Conservation (phyloP, 1,284 basidiomycete species). For the Tranzscheliella williamsii region DNA sequence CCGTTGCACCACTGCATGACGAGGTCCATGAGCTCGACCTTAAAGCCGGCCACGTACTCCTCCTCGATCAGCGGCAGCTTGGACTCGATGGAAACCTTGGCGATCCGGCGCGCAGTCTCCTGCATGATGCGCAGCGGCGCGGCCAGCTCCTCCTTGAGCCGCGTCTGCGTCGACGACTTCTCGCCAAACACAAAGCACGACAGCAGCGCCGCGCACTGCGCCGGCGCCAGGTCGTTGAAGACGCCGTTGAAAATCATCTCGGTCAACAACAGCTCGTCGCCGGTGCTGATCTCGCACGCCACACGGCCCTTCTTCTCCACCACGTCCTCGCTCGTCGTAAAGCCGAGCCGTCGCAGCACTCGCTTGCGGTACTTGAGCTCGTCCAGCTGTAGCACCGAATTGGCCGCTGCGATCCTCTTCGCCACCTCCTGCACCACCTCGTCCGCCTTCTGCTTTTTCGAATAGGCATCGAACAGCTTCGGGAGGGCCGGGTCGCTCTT, state of each 20-base stretch:
- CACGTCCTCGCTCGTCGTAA: slow-evolving; percentile 85
- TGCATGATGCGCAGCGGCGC: slow-evolving; percentile 91
- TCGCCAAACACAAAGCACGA: slow-evolving; percentile 97
- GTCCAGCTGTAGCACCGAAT: slow-evolving; percentile 92
- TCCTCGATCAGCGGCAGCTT: slow-evolving; percentile 87
- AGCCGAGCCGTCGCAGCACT: slow-evolving; percentile 85
- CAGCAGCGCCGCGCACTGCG: slow-evolving; percentile 87
- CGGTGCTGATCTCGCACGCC: slow-evolving; percentile 96
- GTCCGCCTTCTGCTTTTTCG: slow-evolving; percentile 74
- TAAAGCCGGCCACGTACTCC: slow-evolving; percentile 93
- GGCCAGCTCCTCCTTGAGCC: slow-evolving; percentile 88
- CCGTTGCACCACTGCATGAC: slow-evolving; percentile 97
- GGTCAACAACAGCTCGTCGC: slow-evolving; percentile 92
- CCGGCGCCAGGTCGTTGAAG: slow-evolving; percentile 86
- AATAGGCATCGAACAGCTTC: slow-evolving; percentile 77
- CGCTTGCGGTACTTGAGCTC: slow-evolving; percentile 95
- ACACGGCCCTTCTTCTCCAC: slow-evolving; percentile 98
- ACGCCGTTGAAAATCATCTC: slow-evolving; percentile 97
- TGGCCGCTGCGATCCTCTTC: slow-evolving; percentile 82
- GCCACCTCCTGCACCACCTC: slow-evolving; percentile 75
- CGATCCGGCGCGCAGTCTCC: slow-evolving; percentile 90
- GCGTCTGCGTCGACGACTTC: slow-evolving; percentile 67
- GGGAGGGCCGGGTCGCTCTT: slow-evolving; percentile 70
- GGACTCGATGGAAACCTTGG: slow-evolving; percentile 90
- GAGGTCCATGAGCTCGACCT: slow-evolving; percentile 96